phyloP scores from a whole-genome alignment of 2,329 filamentous ascomycete genomes.

The Dactylella cylindrospora region DNA sequence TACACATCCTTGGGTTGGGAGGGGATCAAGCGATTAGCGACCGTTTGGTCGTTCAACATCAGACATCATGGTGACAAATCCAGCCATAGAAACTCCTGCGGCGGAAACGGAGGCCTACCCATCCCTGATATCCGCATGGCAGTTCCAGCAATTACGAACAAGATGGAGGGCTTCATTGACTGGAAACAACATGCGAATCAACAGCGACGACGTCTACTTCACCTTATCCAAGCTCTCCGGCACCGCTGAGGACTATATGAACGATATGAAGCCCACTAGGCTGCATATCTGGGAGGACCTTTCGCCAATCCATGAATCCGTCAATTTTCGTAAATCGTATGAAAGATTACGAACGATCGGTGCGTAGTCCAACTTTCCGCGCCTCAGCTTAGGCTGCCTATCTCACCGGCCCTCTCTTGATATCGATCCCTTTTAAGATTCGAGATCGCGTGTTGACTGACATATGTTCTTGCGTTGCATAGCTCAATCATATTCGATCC shows the following conservation, averaged over 20 bases:
- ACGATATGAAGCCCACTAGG: slow-evolving; percentile 25
- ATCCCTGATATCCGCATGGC: slow-evolving; percentile 48
- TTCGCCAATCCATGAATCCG: slow-evolving; percentile 41
- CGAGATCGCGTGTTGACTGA: slow-evolving; percentile 3
- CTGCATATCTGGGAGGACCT: slow-evolving; percentile 44
- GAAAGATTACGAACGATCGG: slow-evolving; percentile 33
- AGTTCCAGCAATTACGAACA: slow-evolving; percentile 31
- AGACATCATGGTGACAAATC: slow-evolving; percentile 6
- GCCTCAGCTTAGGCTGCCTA: too few species aligned
- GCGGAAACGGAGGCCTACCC: background rate
- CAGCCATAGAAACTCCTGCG: background rate
- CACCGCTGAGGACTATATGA: slow-evolving; percentile 39
- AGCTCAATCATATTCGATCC: slow-evolving; percentile 43
- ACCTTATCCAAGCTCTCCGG: slow-evolving; percentile 36
- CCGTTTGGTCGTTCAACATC: too few species aligned
- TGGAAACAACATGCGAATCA: slow-evolving; percentile 25
- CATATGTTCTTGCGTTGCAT: slow-evolving; percentile 1
- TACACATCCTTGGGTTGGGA: too few species aligned
- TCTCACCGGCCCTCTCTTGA: too few species aligned
- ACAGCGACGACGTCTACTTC: slow-evolving; percentile 39
- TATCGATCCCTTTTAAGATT: background rate
- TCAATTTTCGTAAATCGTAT: slow-evolving; percentile 40
- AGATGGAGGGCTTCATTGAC: slow-evolving; percentile 40
- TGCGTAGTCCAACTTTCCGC: slow-evolving; percentile 1
- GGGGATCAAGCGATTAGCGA: too few species aligned